Base-by-base conservation (phyloP, 2,329 filamentous ascomycete species). In the Aspergillus versicolor region DNA sequence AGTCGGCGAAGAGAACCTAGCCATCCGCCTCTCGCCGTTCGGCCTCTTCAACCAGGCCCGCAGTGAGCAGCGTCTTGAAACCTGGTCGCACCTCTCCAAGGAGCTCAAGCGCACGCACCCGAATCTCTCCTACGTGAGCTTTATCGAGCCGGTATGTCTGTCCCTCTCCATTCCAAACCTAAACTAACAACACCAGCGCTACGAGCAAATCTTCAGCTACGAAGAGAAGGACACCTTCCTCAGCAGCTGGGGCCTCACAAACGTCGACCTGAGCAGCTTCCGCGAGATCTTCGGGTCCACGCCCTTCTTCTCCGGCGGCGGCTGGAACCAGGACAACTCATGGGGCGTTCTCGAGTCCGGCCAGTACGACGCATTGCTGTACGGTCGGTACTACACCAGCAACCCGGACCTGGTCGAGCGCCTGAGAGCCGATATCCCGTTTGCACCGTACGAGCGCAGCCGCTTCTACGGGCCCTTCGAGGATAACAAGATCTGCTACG, bases 271-370 rank as follows among this genome's bases (percentile, higher is more conserved):
- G 1, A 73, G 74, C 7, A 55, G 71, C 3, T 83, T 84, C 63
- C 78, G 81, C 19, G 61, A 75, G 11, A 84, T 85, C 57, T 80
- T 83, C 51, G 77, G 76, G 2, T 68, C 73, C 5, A 81, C 82
- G 0, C 82, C 82, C 0, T 83, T 85, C 69, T 77, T 86, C 59
- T 79, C 82, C 0, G 82, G 80, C 0, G 83, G 83, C 5, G 82
- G 82, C 0, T 86, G 79, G 69, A 73, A 81, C 51, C 75, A 82
- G 42, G 73, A 72, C 38, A 84, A 82, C 59, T 75, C 74, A 0
- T 81, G 77, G 73, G 79, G 77, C 2, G 75, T 81, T 41, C 64
- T 83, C 11, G 79, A 81, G 58, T 71, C 77, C 2, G 76, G 75
- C 3, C 74, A 68, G 24, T 81, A 80, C 52, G 80, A 83, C 59